Evolutionary conservation across 208 protist genomes (phyloP).

Genomic region (Crithidia sp.): DNA sequence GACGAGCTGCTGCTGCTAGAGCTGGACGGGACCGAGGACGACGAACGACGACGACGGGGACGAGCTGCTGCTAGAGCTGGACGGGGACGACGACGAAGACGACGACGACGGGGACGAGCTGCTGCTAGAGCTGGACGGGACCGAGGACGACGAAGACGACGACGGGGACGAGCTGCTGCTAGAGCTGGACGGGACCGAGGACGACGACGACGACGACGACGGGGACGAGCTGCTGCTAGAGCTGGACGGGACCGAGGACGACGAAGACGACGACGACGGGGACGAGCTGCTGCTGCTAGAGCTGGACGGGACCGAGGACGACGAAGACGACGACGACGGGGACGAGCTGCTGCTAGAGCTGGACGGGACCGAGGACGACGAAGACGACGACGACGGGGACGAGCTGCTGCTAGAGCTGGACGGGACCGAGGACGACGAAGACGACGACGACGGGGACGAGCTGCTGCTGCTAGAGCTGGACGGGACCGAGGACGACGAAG

Average conservation of each 20-base stretch:
- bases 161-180: no score
- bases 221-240: neutral
- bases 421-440: conserved; percentile 11
- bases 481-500: conserved; percentile 1
- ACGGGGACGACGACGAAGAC: conserved; percentile 17
- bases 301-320: neutral
- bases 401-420: neutral
- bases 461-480: neutral
- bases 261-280: conserved; percentile 16
- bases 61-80: no score
- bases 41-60: neutral
- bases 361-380: conserved; percentile 4
- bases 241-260: neutral
- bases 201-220: conserved; percentile 17
- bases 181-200: no score
- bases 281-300: neutral
- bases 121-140: neutral
- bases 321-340: conserved; percentile 16
- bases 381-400: conserved; percentile 11
- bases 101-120: neutral
- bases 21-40: neutral
- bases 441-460: conserved; percentile 2
- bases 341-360: neutral
- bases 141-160: neutral
- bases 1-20: neutral